A percentile compares a stretch with the other conserved stretches of the same genome.
phyloP scores from a whole-genome alignment of 2,329 filamentous ascomycete genomes.

The Bretziella fagacearum region DNA sequence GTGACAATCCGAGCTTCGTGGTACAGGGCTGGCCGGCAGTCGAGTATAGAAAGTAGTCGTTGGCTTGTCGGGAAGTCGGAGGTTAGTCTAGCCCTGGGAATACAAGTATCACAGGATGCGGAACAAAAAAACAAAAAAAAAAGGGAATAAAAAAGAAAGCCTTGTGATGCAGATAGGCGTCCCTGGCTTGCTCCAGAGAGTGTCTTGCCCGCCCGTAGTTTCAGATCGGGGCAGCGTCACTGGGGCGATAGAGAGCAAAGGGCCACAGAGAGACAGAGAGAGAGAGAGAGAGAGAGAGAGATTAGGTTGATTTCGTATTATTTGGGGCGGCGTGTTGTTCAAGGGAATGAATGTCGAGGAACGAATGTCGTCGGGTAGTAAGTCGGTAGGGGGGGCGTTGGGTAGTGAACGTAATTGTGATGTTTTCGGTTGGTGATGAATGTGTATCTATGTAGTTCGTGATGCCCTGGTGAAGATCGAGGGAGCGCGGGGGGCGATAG shows the following conservation, averaged over 20 bases:
- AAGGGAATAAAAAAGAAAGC: no score
- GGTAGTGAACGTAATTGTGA: not conserved
- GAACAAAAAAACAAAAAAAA: not conserved
- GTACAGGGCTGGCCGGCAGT: no score
- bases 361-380: no score
- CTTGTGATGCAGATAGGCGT: not conserved
- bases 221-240: not conserved
- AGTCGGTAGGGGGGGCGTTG: no score
- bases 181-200: slow-evolving; percentile 1
- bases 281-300: not conserved
- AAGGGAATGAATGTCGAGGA: no score
- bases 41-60: no score
- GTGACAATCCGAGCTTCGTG: not conserved
- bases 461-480: not conserved
- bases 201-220: not conserved
- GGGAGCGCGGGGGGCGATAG: not conserved
- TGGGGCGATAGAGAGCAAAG: not conserved
- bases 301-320: no score
- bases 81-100: not conserved
- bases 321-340: no score
- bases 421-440: not conserved
- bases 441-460: not conserved
- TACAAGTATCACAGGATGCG: not conserved
- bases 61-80: no score
- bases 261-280: not conserved